Conservation (phyloP, 2,329 filamentous ascomycete species). For the Colletotrichum tropicale region DNA sequence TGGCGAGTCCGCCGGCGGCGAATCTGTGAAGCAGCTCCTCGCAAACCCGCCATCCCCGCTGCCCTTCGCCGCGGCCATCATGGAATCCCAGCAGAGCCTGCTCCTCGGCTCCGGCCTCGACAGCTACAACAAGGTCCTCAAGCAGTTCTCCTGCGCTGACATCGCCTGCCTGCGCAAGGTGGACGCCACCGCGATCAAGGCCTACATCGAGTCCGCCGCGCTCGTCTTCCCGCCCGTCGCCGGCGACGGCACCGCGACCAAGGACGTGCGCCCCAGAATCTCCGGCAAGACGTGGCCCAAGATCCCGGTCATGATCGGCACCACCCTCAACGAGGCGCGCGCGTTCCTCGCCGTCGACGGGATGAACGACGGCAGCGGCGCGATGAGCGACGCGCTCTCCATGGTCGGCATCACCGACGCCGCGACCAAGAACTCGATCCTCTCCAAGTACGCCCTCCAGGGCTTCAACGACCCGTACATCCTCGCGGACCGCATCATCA, state of each 20-base stretch:
- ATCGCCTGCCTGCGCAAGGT: neutral
- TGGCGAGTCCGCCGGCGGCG: constrained; percentile 59
- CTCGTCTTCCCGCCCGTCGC: constrained; percentile 14
- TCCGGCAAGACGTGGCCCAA: constrained; percentile 3
- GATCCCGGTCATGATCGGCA: constrained; percentile 12
- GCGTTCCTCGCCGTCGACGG: neutral
- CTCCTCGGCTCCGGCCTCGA: constrained; percentile 1
- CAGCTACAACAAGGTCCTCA: constrained; percentile 8
- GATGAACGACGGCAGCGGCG: neutral
- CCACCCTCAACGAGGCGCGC: constrained; percentile 4
- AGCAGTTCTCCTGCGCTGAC: neutral
- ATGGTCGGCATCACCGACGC: neutral
- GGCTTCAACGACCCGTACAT: neutral
- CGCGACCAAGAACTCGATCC: neutral
- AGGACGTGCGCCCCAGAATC: constrained; percentile 4
- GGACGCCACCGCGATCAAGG: neutral
- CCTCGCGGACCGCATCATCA: neutral
- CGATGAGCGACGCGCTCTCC: neutral
- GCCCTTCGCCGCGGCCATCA: constrained; percentile 22
- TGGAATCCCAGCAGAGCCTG: constrained; percentile 13
- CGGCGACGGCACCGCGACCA: constrained; percentile 1
- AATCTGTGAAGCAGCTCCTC: constrained; percentile 32
- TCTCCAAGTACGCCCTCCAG: neutral
- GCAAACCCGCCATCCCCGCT: constrained; percentile 28
- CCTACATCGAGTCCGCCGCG: neutral